Evolutionary conservation across 805 yeast species (phyloP), one percentile per base, ranked within the genome.

Genomic region (Saccharomycopsis amapae): DNA sequence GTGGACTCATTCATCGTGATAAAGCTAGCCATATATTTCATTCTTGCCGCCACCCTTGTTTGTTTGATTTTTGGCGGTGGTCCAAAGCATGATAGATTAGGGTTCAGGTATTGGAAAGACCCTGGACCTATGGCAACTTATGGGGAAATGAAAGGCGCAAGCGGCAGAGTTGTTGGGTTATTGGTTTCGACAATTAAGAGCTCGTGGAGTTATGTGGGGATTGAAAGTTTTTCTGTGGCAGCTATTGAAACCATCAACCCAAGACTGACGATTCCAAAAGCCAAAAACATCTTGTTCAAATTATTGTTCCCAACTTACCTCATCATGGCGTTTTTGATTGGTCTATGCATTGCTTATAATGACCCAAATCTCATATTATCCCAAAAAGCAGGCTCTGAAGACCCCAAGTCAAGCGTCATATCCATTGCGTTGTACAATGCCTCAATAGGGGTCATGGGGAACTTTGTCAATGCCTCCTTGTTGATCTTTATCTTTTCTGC

Each of bases 231-330:
- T 50, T 87, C 84, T 59, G 73, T 82, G 49, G 79, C 87, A 6
- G 83, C 81, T 48, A 84, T 85, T 36, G 90, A 83, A 65, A 78
- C 84, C 41, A 69, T 77, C 53, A 76, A 71, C 71, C 87, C 90
- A 40, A 67, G 85, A 57, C 68, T 69, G 52, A 73, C 78, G 52
- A 76, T 85, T 50, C 88, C 90, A 51, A 76, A 75, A 56, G 90
- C 90, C 38, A 74, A 78, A 55, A 77, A 72, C 58, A 69, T 79
- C 18, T 75, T 84, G 59, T 81, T 75, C 70, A 78, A 85, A 64
- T 78, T 85, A 45, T 58, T 76, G 42, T 57, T 81, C 45, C 52
- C 52, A 2, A 35, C 46, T 28, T 84, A 82, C 67, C 57, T 80
- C 38, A 58, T 74, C 32, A 71, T 83, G 22, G 76, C 81, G 44